Base-by-base conservation (phyloP, 1,284 basidiomycete genomes). In the Pisolithus thermaeus region DNA sequence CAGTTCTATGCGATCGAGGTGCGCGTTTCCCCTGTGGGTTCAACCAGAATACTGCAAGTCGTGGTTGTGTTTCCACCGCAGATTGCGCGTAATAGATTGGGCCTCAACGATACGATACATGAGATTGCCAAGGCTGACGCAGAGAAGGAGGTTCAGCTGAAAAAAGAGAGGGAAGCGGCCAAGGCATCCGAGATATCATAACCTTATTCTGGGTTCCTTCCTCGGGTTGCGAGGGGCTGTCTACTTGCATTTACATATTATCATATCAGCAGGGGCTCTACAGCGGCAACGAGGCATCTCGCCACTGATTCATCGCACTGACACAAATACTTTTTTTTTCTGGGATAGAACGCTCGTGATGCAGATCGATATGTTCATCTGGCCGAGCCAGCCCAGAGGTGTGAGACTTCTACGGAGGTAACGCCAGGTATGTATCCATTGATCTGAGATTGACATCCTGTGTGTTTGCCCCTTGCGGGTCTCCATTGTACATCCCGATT, bases 1-100 rank as follows among this genome's bases (percentile, higher is more conserved):
- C 87, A 88, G 76, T 98, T 97, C 75, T 93, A 94, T 62, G 92
- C 91, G 27, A 80, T 93, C 65, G 94, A 97, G 73, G 87, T 87
- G 61, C 58, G 73, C 67, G 11, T 25, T 41, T 7, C 8, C 7
- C 28, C 7, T 12, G 38, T 23, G 12, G 16, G 5, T 20, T 37
- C 36, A 20, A 32, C 23, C 25, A 25, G 22, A 7, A 42, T 46
- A 36, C 28, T 30, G 8, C 28, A 48, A 49, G 37, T 30, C 25
- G 30, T 7, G 22, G 20, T 18, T 35, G n/a, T 53, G 48, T 41
- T 37, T 43, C 23, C 35, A 8, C 25, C 51, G 47, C 56, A 92
- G 87, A 97, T 99, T 64, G 83, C 92, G 20, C 84, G 96, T 54
- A 98, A 98, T 75, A 78, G 87, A 52, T 78, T 93, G 2, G 95